phyloP scores from a whole-genome alignment of 2,329 filamentous ascomycete genomes.

The Pleoardoris graminearum region DNA sequence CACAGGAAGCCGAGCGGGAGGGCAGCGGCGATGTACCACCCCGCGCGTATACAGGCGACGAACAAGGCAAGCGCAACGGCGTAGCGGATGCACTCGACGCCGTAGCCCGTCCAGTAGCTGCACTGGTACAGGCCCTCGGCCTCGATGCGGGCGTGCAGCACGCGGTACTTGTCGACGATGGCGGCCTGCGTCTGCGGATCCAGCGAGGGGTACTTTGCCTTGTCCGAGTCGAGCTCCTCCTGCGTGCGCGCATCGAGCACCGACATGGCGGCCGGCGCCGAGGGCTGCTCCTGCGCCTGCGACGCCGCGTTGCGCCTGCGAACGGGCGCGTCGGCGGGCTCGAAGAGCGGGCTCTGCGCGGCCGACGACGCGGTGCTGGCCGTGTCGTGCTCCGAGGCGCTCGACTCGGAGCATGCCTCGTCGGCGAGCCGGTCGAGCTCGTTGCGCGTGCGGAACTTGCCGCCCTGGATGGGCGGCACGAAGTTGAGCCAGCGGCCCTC shows the following conservation, averaged over 20 bases:
- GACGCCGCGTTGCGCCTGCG: conserved; percentile 55
- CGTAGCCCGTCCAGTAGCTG: conserved; percentile 75
- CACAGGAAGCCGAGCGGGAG: conserved; percentile 80
- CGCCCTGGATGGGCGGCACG: conserved; percentile 87
- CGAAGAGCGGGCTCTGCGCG: conserved; percentile 62
- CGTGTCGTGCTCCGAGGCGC: conserved; percentile 30
- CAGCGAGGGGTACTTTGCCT: conserved; percentile 77
- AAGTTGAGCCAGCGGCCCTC: conserved; percentile 87
- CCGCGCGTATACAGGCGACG: conserved; percentile 51
- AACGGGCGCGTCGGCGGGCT: conserved; percentile 52
- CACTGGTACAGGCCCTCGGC: conserved; percentile 80
- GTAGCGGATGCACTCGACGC: conserved; percentile 74
- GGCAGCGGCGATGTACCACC: conserved; percentile 63
- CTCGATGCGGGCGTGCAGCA: conserved; percentile 70
- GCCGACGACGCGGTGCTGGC: conserved; percentile 54
- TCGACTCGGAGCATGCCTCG: conserved; percentile 28
- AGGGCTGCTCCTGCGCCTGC: conserved; percentile 6
- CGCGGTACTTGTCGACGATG: conserved; percentile 81
- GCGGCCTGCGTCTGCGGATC: conserved; percentile 72
- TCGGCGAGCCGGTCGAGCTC: conserved; percentile 44
- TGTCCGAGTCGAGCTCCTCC: conserved; percentile 74
- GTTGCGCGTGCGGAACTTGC: conserved; percentile 66
- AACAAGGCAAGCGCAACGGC: conserved; percentile 65
- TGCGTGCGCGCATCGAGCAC: conserved; percentile 74
- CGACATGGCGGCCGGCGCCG: conserved; percentile 64